Evolutionary conservation across 495 filamentous ascomycete species (phyloP).

Genomic region (Jackrogersella multiformis): DNA sequence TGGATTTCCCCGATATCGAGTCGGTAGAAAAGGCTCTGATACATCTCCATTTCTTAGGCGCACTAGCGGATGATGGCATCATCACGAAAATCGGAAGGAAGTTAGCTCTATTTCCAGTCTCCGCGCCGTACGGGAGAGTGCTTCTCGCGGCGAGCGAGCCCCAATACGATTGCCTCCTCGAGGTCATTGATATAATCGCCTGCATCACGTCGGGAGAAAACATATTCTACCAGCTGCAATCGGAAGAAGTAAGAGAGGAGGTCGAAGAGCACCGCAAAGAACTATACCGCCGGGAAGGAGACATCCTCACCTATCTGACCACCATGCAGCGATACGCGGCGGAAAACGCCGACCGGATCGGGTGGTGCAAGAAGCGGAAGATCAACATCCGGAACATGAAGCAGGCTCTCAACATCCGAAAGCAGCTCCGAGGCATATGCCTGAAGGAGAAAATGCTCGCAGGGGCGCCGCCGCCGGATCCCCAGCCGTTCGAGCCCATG

Average conservation of each 20-base stretch:
- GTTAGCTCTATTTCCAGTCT: conserved; percentile 84
- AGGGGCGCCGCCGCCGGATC: conserved; percentile 51
- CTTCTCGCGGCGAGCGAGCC: conserved; percentile 80
- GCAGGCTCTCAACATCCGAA: conserved; percentile 77
- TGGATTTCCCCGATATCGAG: conserved; percentile 81
- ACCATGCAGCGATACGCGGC: conserved; percentile 83
- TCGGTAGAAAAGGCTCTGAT: conserved; percentile 84
- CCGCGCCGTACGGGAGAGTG: conserved; percentile 82
- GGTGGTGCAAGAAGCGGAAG: conserved; percentile 80
- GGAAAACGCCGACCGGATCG: conserved; percentile 75
- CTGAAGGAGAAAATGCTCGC: conserved; percentile 57
- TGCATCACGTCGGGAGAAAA: conserved; percentile 85
- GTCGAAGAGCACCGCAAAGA: conserved; percentile 76
- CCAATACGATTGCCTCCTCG: conserved; percentile 73
- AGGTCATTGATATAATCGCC: conserved; percentile 91
- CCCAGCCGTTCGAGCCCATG: conserved; percentile 58
- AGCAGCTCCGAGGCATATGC: conserved; percentile 80
- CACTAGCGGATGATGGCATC: conserved; percentile 73
- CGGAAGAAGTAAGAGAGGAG: conserved; percentile 83
- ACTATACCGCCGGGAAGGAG: conserved; percentile 83
- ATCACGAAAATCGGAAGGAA: conserved; percentile 79
- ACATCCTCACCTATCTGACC: conserved; percentile 85
- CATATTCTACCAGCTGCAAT: conserved; percentile 80
- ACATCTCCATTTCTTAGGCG: conserved; percentile 79
- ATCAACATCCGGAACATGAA: conserved; percentile 86